These are phyloP conservation scores for Linaria vulgaris DNA, from an alignment of 257 asterid species.

Conservation along the genomic window DNA sequence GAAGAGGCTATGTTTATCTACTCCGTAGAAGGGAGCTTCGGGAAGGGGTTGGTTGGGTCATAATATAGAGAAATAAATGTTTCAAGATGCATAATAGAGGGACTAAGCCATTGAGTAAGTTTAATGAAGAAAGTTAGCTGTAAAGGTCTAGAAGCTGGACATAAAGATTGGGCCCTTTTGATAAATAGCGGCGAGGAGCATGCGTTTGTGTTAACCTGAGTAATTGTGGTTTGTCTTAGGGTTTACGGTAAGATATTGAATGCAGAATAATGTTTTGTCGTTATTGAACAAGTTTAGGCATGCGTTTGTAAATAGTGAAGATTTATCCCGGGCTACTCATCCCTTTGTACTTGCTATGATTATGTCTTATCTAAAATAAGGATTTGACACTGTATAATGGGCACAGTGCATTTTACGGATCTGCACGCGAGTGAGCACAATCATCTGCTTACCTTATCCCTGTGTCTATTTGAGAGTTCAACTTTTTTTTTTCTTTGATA, in stretches of 20 bases:
- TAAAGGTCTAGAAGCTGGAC: background rate
- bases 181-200: background rate
- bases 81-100: too few species aligned
- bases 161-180: background rate
- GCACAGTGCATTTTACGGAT: too few species aligned
- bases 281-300: background rate
- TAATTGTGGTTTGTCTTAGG: background rate
- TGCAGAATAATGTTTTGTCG: background rate
- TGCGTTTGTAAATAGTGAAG: too few species aligned
- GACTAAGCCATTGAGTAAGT: background rate
- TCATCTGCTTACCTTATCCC: too few species aligned
- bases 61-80: background rate
- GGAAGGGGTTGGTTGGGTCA: background rate
- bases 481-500: background rate
- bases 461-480: too few species aligned
- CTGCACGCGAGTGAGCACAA: too few species aligned
- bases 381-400: too few species aligned
- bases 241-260: background rate
- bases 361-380: too few species aligned
- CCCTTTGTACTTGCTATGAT: too few species aligned
- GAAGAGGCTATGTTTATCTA: conserved; percentile 1
- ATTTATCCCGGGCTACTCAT: too few species aligned
- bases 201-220: background rate
- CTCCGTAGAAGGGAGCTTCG: background rate
- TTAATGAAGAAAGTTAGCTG: background rate